phyloP scores from a whole-genome alignment of 2,329 filamentous ascomycete genomes.

The Aspergillus japonicus region DNA sequence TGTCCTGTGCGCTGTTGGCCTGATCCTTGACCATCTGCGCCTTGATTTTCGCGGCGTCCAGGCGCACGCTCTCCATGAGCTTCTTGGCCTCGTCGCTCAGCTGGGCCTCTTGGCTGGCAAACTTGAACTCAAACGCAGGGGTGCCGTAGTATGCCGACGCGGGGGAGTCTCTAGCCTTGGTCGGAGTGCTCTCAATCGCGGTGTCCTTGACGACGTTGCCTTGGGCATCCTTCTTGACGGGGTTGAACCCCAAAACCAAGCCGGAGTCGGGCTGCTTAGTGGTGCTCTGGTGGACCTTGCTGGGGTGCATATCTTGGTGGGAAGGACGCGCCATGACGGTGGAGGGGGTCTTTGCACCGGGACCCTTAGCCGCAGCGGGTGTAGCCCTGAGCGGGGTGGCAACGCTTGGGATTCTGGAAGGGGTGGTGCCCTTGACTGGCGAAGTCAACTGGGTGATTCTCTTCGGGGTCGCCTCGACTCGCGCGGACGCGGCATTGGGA shows the following conservation, averaged over 20 bases:
- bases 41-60: conserved; percentile 70
- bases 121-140: conserved; percentile 49
- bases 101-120: conserved; percentile 44
- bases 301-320: conserved; percentile 85
- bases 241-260: conserved; percentile 76
- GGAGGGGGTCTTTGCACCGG: conserved; percentile 33
- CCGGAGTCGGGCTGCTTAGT: conserved; percentile 76
- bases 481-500: neutral
- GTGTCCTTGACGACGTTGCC: conserved; percentile 36
- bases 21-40: conserved; percentile 64
- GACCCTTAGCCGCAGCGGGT: conserved; percentile 11
- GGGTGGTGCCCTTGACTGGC: conserved; percentile 1
- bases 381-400: conserved; percentile 26
- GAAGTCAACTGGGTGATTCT: neutral
- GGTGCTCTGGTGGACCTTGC: conserved; percentile 72
- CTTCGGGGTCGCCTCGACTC: neutral
- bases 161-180: conserved; percentile 38
- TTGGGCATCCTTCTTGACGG: conserved; percentile 56
- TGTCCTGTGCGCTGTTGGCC: conserved; percentile 50
- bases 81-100: conserved; percentile 53
- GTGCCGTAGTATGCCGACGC: conserved; percentile 39
- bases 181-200: conserved; percentile 40
- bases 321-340: conserved; percentile 68
- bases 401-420: conserved; percentile 11
- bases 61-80: conserved; percentile 66